phyloP scores from a whole-genome alignment of 768 basidiomycete genomes.

The Lactifluus pinguis region DNA sequence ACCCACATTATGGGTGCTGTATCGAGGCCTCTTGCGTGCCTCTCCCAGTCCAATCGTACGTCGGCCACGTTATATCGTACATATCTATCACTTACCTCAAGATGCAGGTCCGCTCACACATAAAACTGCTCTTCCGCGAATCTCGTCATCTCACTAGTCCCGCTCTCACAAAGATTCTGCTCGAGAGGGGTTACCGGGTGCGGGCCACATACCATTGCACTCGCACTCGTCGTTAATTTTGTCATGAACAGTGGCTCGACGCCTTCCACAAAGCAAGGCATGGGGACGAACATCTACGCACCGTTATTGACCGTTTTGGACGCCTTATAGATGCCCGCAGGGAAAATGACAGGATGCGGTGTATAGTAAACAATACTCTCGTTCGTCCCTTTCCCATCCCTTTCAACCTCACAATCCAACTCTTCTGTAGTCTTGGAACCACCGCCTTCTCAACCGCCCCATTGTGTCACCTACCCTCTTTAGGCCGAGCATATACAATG shows the following conservation, averaged over 20 bases:
- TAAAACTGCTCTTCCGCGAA: conserved; percentile 44
- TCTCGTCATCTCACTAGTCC: conserved; percentile 48
- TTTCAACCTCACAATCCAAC: not conserved
- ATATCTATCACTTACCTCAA: not conserved
- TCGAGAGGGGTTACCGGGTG: conserved; percentile 52
- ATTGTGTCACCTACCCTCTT: conserved; percentile 65
- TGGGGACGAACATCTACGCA: conserved; percentile 40
- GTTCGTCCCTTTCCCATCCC: conserved; percentile 30
- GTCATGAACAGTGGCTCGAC: conserved; percentile 44
- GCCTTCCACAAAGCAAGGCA: conserved; percentile 42
- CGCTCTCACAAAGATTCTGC: conserved; percentile 34
- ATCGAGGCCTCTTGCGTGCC: conserved; percentile 54
- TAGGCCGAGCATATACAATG: conserved; percentile 53
- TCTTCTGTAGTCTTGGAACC: conserved; percentile 44
- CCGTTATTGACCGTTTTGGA: conserved; percentile 49
- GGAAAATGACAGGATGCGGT: conserved; percentile 40
- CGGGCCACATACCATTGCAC: conserved; percentile 15
- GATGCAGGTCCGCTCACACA: conserved; percentile 47
- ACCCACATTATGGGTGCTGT: conserved; percentile 71
- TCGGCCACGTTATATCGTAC: not conserved
- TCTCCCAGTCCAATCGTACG: conserved; percentile 50
- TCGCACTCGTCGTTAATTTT: not conserved
- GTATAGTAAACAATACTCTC: conserved; percentile 40
- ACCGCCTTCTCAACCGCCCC: conserved; percentile 46
- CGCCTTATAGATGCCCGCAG: conserved; percentile 43